Evolutionary conservation across 1,139 yeast species (phyloP), one percentile per base, ranked within the genome.

Genomic region (Candida glucosophila): DNA sequence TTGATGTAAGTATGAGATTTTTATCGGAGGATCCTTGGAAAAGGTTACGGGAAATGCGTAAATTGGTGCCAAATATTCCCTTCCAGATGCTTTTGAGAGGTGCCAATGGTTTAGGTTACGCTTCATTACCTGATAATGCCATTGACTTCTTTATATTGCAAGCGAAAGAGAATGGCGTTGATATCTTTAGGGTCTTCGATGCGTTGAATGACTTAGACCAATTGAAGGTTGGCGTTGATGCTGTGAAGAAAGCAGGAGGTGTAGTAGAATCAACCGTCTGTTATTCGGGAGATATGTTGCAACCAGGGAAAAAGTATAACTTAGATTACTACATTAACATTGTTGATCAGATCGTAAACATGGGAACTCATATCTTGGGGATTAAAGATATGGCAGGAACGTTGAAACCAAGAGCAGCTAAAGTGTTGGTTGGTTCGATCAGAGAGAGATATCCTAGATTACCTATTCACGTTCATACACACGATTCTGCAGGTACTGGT

Each of bases 311-410:
- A 75, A 90, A 90, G 66, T 90, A 92, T 67, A 86, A 86, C 63
- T 71, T 92, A 54, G 83, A 77, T 25, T 90, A 90, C 67, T 90
- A 90, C 64, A 51, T 90, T 49, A 66, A 66, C 12, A 77, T 88
- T 34, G 90, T 81, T 37, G 94, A 80, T 43, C 65, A 79, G 49
- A 77, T 90, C 48, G 96, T 90, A 37, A 66, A 61, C 35, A 78
- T 88, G 85, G 99, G 99, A 44, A 90, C 97, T 25, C 98, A 90
- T 56, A 74, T 90, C 49, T 69, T 90, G 45, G 98, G 97, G 58
- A 90, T 90, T 52, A 90, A 90, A 62, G 99, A 90, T 62, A 90
- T 90, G 99, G 99, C 99, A 28, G 99, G 99, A 63, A 88, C 97
- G 34, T 59, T 90, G 65, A 88, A 90, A 61, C 98, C 99, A 33